Evolutionary conservation across 257 asterid genomes (phyloP).

Genomic region (Perilla frutescens): DNA sequence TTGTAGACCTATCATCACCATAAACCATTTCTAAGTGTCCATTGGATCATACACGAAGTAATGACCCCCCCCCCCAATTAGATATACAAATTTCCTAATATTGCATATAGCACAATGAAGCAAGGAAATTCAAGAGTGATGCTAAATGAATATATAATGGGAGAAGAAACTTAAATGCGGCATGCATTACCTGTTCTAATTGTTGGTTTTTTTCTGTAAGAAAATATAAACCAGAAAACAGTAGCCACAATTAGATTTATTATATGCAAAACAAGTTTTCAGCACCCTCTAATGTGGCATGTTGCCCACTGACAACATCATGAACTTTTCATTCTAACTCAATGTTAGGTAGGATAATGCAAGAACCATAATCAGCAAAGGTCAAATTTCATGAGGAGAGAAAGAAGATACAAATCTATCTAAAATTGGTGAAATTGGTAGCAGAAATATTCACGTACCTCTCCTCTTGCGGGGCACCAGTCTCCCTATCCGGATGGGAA

Average conservation of each 20-base stretch:
- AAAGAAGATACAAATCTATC: background rate
- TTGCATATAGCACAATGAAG: constrained; percentile 9
- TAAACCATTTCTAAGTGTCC: constrained; percentile 8
- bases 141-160: background rate
- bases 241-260: background rate
- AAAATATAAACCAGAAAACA: background rate
- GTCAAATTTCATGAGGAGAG: constrained; percentile 27
- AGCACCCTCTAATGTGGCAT: background rate
- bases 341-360: background rate
- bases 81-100: constrained; percentile 5
- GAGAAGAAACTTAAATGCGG: constrained; percentile 11
- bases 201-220: background rate
- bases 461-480: constrained; percentile 51
- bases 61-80: background rate
- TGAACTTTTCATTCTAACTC: background rate
- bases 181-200: background rate
- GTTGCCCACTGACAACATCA: background rate
- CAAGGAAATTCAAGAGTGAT: background rate
- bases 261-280: background rate
- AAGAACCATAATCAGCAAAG: constrained; percentile 20
- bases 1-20: constrained; percentile 52
- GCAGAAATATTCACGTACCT: constrained; percentile 51
- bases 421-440: constrained; percentile 30
- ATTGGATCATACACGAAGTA: constrained; percentile 10
- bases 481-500: constrained; percentile 47